Evolutionary conservation across 2,329 filamentous ascomycete species (phyloP), one percentile per base, ranked within the genome.

Genomic region (Penicillium sp.): DNA sequence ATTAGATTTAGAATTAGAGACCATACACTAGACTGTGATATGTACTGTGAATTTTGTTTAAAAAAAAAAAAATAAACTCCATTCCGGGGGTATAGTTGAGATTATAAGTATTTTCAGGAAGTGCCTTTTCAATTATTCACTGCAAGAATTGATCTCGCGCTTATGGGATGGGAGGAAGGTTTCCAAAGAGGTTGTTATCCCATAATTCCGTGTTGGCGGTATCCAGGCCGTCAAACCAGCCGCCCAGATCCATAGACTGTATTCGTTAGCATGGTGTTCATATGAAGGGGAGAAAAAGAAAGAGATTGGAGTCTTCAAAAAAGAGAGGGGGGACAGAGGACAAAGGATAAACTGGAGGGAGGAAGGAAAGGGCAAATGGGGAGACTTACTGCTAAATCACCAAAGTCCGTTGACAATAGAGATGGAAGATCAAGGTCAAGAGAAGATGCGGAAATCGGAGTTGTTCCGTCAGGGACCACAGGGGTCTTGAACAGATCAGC

Each of bases 191-290:
- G 6, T 63, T 57, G 1, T 56, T 56, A 47, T 68, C 62, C 67
- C 67, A 70, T 7, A 65, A 24, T 21, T 63, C 66, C 4, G 58
- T 59, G 9, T 60, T 56, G 6, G 58, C 60, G 15, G 62, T 58
- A 43, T 70, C 65, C 1, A 61, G 47, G 5, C 59, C 52, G 34
- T 70, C 67, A 41, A 70, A 65, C 50, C 69, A 62, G n/a, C 58
- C 66, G 3, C 62, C 65, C 41, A 70, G 54, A 43, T 69, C 68
- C 28, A 69, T 52, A 16, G 68, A 56, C 67, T 70, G 44, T 3
- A 8, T 10, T 12, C 3, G 46, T 67, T 46, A 65, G 60, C 28
- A 47, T 29, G 26, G 24, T 21, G 9, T 29, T 24, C 16, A 16
- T 31, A 39, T 13, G 18, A 6, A 6, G 21, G 12, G 12, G 15